A percentile compares a stretch with the other conserved stretches of the same genome.
Conservation (phyloP, 1,284 basidiomycete genomes). For the Veloboletus limbatus region DNA sequence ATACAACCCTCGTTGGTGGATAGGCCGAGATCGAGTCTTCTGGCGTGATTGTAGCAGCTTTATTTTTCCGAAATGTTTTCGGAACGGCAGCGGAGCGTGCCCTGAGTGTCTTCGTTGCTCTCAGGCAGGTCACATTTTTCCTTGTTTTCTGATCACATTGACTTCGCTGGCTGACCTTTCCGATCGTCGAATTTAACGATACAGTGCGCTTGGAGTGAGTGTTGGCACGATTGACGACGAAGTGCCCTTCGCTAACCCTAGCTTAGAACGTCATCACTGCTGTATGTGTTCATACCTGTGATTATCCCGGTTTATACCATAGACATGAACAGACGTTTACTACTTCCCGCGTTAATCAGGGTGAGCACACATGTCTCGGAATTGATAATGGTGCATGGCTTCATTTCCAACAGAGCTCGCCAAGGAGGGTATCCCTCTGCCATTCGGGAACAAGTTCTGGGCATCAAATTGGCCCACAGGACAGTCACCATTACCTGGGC, state of each 20-base stretch:
- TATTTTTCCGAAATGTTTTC: conserved; percentile 57
- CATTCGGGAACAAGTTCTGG: conserved; percentile 39
- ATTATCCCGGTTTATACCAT: neutral
- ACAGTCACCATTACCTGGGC: conserved; percentile 39
- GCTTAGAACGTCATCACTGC: conserved; percentile 36
- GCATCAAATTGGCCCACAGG: conserved; percentile 42
- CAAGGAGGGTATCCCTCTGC: conserved; percentile 41
- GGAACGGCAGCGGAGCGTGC: conserved; percentile 46
- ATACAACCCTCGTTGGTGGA: neutral
- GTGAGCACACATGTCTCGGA: conserved; percentile 15
- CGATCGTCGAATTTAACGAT: neutral
- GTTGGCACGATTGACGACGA: neutral
- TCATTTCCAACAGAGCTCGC: conserved; percentile 35
- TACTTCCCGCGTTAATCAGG: conserved; percentile 47
- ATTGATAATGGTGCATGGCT: neutral
- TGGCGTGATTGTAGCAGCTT: conserved; percentile 48
- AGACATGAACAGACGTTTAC: conserved; percentile 38
- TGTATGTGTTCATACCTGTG: conserved; percentile 15
- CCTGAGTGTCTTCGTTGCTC: conserved; percentile 49
- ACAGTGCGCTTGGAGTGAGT: conserved; percentile 31
- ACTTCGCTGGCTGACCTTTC: neutral
- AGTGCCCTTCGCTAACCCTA: conserved; percentile 5
- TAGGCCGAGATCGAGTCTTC: conserved; percentile 44
- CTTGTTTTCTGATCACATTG: neutral
- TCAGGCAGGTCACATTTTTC: conserved; percentile 36